These are phyloP conservation scores for Sporothrix luriei DNA, from an alignment of 2,329 filamentous ascomycete genomes.

Conservation along the genomic window DNA sequence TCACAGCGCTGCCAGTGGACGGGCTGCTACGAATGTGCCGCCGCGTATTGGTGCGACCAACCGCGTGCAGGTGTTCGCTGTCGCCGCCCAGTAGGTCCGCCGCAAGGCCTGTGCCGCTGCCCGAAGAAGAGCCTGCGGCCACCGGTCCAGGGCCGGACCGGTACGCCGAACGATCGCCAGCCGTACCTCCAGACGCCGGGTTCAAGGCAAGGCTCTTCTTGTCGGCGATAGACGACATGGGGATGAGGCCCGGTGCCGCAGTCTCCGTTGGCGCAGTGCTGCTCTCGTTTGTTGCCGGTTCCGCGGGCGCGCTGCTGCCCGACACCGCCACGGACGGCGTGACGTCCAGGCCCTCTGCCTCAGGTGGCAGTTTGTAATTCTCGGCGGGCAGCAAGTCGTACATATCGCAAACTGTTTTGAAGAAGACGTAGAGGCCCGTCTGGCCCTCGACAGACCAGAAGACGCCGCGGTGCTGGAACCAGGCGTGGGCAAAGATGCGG, in stretches of 20 bases:
- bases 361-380: slow-evolving; percentile 92
- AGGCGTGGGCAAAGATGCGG: slow-evolving; percentile 96
- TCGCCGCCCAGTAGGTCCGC: slow-evolving; percentile 41
- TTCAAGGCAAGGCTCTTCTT: slow-evolving; percentile 27
- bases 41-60: slow-evolving; percentile 71
- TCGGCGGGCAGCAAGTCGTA: slow-evolving; percentile 88
- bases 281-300: background rate
- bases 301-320: slow-evolving; percentile 30
- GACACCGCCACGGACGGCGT: slow-evolving; percentile 17
- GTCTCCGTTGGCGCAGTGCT: slow-evolving; percentile 26
- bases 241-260: slow-evolving; percentile 31
- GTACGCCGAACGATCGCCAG: slow-evolving; percentile 57
- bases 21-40: slow-evolving; percentile 79
- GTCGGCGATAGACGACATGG: slow-evolving; percentile 32
- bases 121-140: background rate
- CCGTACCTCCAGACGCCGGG: slow-evolving; percentile 42
- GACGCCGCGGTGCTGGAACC: slow-evolving; percentile 94
- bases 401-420: slow-evolving; percentile 93
- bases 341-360: slow-evolving; percentile 80
- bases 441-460: slow-evolving; percentile 93
- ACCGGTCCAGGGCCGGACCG: slow-evolving; percentile 35
- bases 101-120: slow-evolving; percentile 33
- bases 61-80: slow-evolving; percentile 56
- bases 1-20: slow-evolving; percentile 75
- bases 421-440: slow-evolving; percentile 92